Evolutionary conservation across 805 yeast species (phyloP).

Genomic region (Teunomyces lycoperdinae): DNA sequence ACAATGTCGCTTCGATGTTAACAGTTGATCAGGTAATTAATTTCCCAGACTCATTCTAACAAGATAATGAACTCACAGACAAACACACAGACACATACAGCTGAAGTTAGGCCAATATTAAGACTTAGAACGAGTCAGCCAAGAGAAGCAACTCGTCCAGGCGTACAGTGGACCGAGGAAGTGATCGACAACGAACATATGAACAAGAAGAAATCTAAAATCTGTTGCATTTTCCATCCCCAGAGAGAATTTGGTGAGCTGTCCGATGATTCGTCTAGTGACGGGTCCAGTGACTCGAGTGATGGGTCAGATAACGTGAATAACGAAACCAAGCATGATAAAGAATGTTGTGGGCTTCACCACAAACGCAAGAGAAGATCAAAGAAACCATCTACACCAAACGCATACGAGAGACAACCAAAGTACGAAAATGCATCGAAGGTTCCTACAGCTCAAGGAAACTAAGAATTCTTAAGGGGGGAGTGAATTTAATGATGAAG

Average conservation of each 20-base stretch:
- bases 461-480: neutral
- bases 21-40: neutral
- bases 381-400: constrained; percentile 44
- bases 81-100: neutral
- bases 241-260: constrained; percentile 56
- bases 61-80: neutral
- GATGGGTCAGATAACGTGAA: constrained; percentile 18
- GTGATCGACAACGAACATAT: constrained; percentile 87
- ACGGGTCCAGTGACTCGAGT: constrained; percentile 27
- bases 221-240: constrained; percentile 88
- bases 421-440: constrained; percentile 37
- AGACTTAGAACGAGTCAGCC: constrained; percentile 1
- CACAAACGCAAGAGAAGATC: constrained; percentile 20
- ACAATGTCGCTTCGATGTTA: no score
- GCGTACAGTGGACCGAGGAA: constrained; percentile 81
- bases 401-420: constrained; percentile 91
- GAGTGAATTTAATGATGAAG: neutral
- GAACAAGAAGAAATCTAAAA: constrained; percentile 85
- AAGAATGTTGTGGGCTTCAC: constrained; percentile 18
- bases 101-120: constrained; percentile 1
- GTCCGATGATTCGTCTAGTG: constrained; percentile 20
- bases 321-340: constrained; percentile 47
- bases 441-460: neutral
- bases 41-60: neutral
- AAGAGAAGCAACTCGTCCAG: constrained; percentile 12